These are phyloP conservation scores for Podila epigama DNA, from an alignment of 192 early-diverging fungal genomes.

Conservation along the genomic window DNA sequence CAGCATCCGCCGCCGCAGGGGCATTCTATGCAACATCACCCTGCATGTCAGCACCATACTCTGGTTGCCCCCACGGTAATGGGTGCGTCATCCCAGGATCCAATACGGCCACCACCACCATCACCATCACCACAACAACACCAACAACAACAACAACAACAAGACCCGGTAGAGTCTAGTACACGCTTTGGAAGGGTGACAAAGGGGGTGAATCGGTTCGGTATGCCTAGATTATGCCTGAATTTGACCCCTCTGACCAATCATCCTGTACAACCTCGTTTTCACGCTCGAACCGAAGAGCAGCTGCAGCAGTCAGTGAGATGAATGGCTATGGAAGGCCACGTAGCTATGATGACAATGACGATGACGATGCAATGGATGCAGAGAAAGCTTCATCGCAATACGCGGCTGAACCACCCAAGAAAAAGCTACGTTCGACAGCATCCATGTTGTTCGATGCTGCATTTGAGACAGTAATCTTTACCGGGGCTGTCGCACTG, in stretches of 20 bases:
- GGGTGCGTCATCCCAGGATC: slow-evolving; percentile 4
- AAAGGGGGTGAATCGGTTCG: slow-evolving; percentile 29
- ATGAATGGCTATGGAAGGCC: slow-evolving; percentile 23
- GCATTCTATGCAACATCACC: no score
- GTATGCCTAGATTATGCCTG: slow-evolving; percentile 24
- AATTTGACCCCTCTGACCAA: slow-evolving; percentile 16
- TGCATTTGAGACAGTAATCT: slow-evolving; percentile 48
- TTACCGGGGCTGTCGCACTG: slow-evolving; percentile 47
- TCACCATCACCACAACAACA: slow-evolving; percentile 6
- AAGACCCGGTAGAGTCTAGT: background rate
- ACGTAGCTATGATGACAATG: slow-evolving; percentile 12
- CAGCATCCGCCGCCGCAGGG: no score
- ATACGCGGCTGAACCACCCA: slow-evolving; percentile 33
- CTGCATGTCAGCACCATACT: slow-evolving; percentile 11
- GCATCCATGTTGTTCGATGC: slow-evolving; percentile 37
- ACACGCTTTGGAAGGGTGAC: slow-evolving; percentile 25
- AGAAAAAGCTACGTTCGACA: slow-evolving; percentile 31
- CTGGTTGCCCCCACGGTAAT: background rate
- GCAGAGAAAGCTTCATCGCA: background rate
- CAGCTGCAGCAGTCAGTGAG: background rate
- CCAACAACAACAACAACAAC: background rate
- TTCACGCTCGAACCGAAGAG: background rate
- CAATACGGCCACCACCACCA: background rate
- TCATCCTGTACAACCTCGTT: slow-evolving; percentile 1
- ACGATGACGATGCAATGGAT: background rate